phyloP scores from a whole-genome alignment of 2,329 filamentous ascomycete species.

The Plenodomus tracheiphilus region DNA sequence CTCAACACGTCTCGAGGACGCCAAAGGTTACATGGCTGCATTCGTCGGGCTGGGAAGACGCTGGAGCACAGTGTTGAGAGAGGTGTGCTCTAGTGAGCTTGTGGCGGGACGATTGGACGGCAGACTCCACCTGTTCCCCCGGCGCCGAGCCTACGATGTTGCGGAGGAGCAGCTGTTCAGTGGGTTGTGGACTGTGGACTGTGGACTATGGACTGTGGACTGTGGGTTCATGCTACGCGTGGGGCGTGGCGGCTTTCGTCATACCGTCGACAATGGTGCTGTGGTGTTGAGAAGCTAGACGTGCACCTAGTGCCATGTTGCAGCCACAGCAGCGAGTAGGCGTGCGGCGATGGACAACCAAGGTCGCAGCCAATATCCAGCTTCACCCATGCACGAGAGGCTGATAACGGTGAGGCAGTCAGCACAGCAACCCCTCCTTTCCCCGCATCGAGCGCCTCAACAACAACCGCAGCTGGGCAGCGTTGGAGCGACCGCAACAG shows the following conservation, averaged over 20 bases:
- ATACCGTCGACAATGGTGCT: constrained; percentile 12
- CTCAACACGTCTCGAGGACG: not conserved
- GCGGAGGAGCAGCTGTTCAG: constrained; percentile 13
- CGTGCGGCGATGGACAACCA: constrained; percentile 1
- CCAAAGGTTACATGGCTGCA: not conserved
- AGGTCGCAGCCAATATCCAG: not conserved
- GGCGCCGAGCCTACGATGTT: constrained; percentile 6
- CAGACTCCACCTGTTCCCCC: constrained; percentile 17
- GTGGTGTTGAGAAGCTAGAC: constrained; percentile 34
- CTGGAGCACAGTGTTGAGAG: too few species aligned
- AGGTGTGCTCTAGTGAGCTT: not conserved
- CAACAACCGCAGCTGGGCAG: not conserved
- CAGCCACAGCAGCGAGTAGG: constrained; percentile 15
- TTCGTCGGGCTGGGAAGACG: not conserved
- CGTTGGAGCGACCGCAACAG: too few species aligned
- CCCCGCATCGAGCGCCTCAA: not conserved
- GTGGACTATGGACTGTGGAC: too few species aligned
- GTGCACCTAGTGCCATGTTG: constrained; percentile 20
- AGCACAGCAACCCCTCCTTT: not conserved
- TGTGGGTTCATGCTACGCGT: too few species aligned
- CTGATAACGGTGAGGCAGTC: not conserved
- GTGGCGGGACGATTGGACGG: not conserved
- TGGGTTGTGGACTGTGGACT: too few species aligned
- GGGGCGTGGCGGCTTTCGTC: constrained; percentile 10
- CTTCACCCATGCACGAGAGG: not conserved